Conservation (phyloP, 768 basidiomycete species). For the Boletus tylopilopsis region DNA sequence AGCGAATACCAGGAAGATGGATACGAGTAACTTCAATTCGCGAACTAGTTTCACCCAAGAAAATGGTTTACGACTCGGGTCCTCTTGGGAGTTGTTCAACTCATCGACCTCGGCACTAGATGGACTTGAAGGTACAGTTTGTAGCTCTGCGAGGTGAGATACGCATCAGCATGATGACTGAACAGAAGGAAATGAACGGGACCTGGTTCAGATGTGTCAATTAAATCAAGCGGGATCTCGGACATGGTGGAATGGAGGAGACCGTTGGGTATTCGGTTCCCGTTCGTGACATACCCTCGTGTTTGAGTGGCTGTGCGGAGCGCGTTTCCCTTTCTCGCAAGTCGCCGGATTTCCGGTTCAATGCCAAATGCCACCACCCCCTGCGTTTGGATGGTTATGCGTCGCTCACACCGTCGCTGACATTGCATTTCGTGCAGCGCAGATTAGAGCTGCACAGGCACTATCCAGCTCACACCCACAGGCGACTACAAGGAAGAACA, state of each 20-base stretch:
- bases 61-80: neutral
- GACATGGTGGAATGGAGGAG: too few species aligned
- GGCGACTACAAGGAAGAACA: neutral
- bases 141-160: neutral
- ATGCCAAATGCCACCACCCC: slow-evolving; percentile 58
- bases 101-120: neutral
- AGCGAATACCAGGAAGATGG: neutral
- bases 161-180: neutral
- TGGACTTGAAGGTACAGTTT: neutral
- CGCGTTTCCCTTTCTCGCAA: too few species aligned
- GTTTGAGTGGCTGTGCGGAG: too few species aligned
- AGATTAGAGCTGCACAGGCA: slow-evolving; percentile 46
- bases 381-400: slow-evolving; percentile 69
- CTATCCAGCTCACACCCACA: neutral
- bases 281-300: too few species aligned
- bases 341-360: too few species aligned
- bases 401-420: slow-evolving; percentile 58
- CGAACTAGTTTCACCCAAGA: neutral
- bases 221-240: too few species aligned
- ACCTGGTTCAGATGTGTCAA: neutral
- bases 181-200: neutral
- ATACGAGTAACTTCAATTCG: neutral
- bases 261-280: too few species aligned
- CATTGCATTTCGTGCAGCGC: slow-evolving; percentile 60
- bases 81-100: neutral